Base-by-base conservation (phyloP, 805 yeast genomes). In the Wickerhamiella parazyma region DNA sequence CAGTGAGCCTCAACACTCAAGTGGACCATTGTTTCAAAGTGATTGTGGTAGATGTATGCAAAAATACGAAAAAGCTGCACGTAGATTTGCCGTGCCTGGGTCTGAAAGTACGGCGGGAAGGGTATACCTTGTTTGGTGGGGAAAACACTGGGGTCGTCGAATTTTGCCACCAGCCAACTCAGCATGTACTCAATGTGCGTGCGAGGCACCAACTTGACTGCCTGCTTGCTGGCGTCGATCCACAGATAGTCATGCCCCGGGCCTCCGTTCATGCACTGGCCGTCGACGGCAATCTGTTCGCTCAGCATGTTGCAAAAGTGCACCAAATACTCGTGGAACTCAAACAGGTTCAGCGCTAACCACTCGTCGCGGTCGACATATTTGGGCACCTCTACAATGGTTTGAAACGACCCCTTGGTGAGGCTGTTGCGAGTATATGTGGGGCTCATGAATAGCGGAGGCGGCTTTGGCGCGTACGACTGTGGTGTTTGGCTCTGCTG, bases 321-420 rank as follows among this genome's bases (percentile, higher is more conserved):
- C 52, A 82, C 80, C 46, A 91, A 63, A 55, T 84, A 85, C 40
- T 81, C 80, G 65, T 79, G 85, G 51, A 84, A 74, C 62, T 91
- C 98, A 61, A 87, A 87, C 6, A 84, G 76, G 59, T 86, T 91
- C 45, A 91, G 71, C 1, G 97, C 95, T 14, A 91, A 68, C 99
- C 99, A 91, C 60, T 91, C 99, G 44, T 86, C 83, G 47, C 75
- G 71, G 56, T 91, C 97, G 10, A 93, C 96, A 57, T 89, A 89
- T 57, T 84, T 85, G 16, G 99, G 98, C 18, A 85, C 67, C 57
- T 84, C 94, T 1, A 91, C 96, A 51, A 91, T 91, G 1, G 98
- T 87, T 56, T 83, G 86, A 66, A 86, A 91, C 0, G 95, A 82
- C 14, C 99, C 99, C 58, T 89, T 91, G 16, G 93, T 98, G 28